A percentile compares a stretch with the other conserved stretches of the same genome.
These are phyloP conservation scores for Blastobotrys illinoisensis DNA, from an alignment of 1,139 yeast species.

Conservation along the genomic window DNA sequence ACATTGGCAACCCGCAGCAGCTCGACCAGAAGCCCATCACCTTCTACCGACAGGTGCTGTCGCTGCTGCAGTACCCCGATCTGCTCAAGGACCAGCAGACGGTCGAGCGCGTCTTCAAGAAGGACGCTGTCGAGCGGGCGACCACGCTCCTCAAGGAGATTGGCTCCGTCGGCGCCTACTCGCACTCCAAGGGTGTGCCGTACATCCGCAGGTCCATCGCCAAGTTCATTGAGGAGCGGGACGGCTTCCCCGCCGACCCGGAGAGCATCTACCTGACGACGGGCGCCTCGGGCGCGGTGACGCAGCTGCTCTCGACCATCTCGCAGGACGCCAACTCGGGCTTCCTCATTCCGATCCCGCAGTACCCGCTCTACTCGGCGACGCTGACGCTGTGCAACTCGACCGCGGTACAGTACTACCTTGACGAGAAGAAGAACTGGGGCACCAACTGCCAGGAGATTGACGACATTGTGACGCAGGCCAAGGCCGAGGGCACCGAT, in stretches of 20 bases:
- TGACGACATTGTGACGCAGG: conserved; percentile 47
- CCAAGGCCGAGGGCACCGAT: conserved; percentile 49
- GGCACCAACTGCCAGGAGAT: conserved; percentile 69
- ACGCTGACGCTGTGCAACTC: conserved; percentile 78
- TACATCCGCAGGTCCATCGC: conserved; percentile 74
- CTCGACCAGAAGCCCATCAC: conserved; percentile 89
- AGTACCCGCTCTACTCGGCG: conserved; percentile 94
- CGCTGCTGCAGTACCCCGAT: conserved; percentile 79
- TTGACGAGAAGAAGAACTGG: conserved; percentile 81
- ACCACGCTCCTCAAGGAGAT: conserved; percentile 49
- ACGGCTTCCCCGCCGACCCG: conserved; percentile 59
- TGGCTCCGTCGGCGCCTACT: conserved; percentile 90
- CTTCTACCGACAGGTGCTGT: conserved; percentile 88
- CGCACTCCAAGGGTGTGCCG: conserved; percentile 83
- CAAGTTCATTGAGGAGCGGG: conserved; percentile 66
- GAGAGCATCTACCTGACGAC: conserved; percentile 76
- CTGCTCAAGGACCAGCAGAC: conserved; percentile 41
- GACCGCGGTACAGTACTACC: conserved; percentile 77
- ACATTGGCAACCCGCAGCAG: conserved; percentile 97
- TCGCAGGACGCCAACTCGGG: conserved; percentile 67
- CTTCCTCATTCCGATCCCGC: conserved; percentile 92
- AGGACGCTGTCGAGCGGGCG: conserved; percentile 74
- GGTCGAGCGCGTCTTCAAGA: conserved; percentile 43
- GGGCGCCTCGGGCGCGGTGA: conserved; percentile 92
- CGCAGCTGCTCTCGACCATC: conserved; percentile 64